Base-by-base conservation (phyloP, 352 stramenopile species). In the Phytophthora multivora region DNA sequence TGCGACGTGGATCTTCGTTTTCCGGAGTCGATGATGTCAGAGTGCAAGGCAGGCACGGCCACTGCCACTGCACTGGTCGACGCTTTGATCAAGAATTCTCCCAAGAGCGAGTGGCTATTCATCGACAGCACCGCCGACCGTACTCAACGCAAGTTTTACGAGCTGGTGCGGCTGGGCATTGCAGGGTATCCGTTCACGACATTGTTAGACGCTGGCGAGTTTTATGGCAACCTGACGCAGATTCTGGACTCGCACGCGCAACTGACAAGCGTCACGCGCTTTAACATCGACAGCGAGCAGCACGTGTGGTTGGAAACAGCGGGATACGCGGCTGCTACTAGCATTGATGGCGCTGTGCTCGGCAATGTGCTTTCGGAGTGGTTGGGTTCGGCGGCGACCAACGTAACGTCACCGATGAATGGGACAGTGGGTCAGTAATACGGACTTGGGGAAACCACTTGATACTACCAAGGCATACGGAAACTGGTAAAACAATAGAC, bases 61-160 rank as follows among this genome's bases (percentile, higher is more conserved):
- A 72, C 66, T 0, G 53, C 71, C 8, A 60, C 47, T 8, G 66
- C 73, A 11, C n/a, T 87, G 21, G 51, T 83, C 26, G 55, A 55
- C 40, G 30, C 64, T 0, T 45, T 87, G 31, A 63, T 85, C 19
- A 48, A 79, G 28, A 31, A 60, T 19, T 49, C 51, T 5, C 59
- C 66, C 4, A 62, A 58, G 16, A 65, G 56, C 52, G 56, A 79
- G 39, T 87, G 77, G 77, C 36, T 87, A 21, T 82, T 79, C 55
- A 71, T 81, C 38, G 63, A 83, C 51, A 83, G 75, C 42, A 83
- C 59, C 43, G 72, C 42, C 11, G 78, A 87, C 64, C 51, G 50
- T 23, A 81, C 70, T 0, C 78, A 85, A 59, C 77, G 77, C 36
- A 64, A 65, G 15, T 84, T 79, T 61, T 83, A 81, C 63, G 63